Base-by-base conservation (phyloP, 257 asterid genomes). In the Sherardia arvensis region DNA sequence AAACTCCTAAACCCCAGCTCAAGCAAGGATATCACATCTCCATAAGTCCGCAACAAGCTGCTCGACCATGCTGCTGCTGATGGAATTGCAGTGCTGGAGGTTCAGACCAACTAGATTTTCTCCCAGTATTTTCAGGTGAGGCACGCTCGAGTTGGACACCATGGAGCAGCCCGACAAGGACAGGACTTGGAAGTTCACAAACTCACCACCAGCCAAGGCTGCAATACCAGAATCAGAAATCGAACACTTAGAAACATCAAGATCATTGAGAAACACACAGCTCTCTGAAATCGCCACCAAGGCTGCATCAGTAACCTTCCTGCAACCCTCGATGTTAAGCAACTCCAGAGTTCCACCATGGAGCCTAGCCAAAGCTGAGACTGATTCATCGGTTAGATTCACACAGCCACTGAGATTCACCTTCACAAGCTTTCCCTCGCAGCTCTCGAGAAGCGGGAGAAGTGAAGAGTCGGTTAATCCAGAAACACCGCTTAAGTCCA, bases 21-120 rank as follows among this genome's bases (percentile, higher is more conserved):
- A 90, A 26, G 85, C 84, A 17, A 93, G 96, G 74, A 93, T 80
- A 74, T 93, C 96, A 59, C 99, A 93, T 69, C 87, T 81, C 91
- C 95, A 85, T 62, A 89, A 68, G 72, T 73, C 81, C 77, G 78
- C 95, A 0, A 84, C 79, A 40, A 93, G 95, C 61, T 67, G 56
- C 70, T 84, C 87, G n/a, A 90, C 59, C 11, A 49, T 49, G 43
- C 79, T 76, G 88, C 81, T 66, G 75, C 85, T 78, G 3, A 93
- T 81, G 61, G 82, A 74, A 17, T 68, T 73, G 86, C 97, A 93
- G 67, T 78, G 87, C 68, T 77, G 95, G 70, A 89, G 79, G 76
- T 90, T 93, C 67, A 93, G 65, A 2, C 94, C 97, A 18, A 81
- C 60, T 17, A 93, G 77, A 5, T 78, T 82, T 75, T 70, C 72